Evolutionary conservation across 202 grass and related monocot genomes (phyloP), one percentile per base, ranked within the genome.

Genomic region (Panicum virgatum): DNA sequence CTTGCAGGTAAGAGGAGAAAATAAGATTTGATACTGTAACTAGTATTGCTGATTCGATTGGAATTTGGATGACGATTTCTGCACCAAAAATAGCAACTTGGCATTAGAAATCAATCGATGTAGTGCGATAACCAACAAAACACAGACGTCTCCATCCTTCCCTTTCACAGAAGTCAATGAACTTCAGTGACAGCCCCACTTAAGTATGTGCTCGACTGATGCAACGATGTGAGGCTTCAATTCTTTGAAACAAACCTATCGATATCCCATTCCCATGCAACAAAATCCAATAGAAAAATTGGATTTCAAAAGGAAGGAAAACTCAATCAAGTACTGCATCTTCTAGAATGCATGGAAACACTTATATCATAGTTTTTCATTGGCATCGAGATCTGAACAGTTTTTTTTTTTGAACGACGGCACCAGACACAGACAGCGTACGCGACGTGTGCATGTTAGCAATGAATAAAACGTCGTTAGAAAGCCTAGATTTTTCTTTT

Each of bases 131-230:
- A 61, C 53, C 53, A 25, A 78, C 30, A 7, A 43, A 7, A 43
- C 8, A 27, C 51, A 40, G 0, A 73, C 40, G 67, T 37, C 40
- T 56, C 26, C 19, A 80, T 69, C 57, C 64, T 32, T 66, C 32
- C n/a, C 29, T 63, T 48, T 78, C 74, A 43, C 56, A 39, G 30
- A 61, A 71, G 34, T 72, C 56, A 71, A 62, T 62, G 43, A 71
- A 62, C 74, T 78, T 85, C 22, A 71, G 74, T 30, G 74, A 50
- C 53, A 70, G 10, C 39, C 37, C 38, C 60, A 14, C 36, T 22
- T 9, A 44, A 54, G 32, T 52, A 47, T 15, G 30, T n/a, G 64
- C 46, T 44, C 36, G 0, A 22, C 3, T 45, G 71, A 83, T 34
- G 16, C 27, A 26, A 54, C n/a, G 56, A 32, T 76, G 29, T 42